phyloP scores from a whole-genome alignment of 2,329 filamentous ascomycete genomes.

The Pseudopithomyces chartarum region DNA sequence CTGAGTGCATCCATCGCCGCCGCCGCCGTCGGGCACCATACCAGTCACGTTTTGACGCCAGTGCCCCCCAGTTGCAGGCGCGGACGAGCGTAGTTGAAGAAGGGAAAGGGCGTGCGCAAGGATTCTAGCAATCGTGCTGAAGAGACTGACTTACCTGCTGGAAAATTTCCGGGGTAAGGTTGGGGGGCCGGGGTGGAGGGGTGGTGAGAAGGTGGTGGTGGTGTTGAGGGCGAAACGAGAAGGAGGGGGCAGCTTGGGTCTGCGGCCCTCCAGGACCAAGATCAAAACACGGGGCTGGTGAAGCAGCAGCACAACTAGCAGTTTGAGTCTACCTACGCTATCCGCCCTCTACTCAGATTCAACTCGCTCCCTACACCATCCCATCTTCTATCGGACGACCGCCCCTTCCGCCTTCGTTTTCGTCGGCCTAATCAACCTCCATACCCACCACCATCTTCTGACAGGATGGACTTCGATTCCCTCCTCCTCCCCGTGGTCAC shows the following conservation, averaged over 20 bases:
- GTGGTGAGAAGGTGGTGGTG: not conserved
- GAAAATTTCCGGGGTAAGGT: not conserved
- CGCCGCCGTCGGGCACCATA: not conserved
- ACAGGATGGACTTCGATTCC: not conserved
- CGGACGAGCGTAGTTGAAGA: not conserved
- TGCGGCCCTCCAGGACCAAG: not conserved
- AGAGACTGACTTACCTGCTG: not conserved
- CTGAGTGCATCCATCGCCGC: not conserved
- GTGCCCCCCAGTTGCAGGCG: not conserved
- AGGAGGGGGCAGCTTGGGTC: not conserved
- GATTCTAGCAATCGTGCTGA: not conserved
- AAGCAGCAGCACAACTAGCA: not conserved
- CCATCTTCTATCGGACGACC: not conserved
- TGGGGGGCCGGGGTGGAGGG: not conserved
- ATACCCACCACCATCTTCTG: not conserved
- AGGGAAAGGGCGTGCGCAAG: not conserved
- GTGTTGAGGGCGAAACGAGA: not conserved
- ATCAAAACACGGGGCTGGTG: conserved; percentile 1
- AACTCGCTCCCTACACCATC: not conserved
- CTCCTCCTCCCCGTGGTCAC: not conserved
- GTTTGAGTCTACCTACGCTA: not conserved
- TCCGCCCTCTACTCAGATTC: not conserved
- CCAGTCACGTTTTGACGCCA: not conserved
- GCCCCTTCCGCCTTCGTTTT: not conserved
- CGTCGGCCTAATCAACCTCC: not conserved